Conservation (phyloP, 2,329 filamentous ascomycete genomes). For the Ilyonectria robusta region DNA sequence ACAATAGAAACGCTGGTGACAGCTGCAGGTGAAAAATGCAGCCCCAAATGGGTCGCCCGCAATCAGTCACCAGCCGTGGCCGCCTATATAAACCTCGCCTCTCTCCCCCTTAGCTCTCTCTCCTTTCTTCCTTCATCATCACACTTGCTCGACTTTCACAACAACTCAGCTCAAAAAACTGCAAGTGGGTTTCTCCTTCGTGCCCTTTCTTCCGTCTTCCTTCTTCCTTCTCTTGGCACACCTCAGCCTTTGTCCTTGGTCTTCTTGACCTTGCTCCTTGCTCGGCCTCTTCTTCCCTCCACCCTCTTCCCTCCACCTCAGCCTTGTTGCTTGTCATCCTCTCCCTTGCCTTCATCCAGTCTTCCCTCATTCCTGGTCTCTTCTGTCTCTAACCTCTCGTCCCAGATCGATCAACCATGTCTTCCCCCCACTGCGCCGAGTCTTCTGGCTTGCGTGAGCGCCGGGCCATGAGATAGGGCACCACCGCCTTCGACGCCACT, state of each 20-base stretch:
- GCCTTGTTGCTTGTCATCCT: background rate
- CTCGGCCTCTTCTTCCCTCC: background rate
- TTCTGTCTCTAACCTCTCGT: background rate
- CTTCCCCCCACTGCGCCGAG: too few species aligned
- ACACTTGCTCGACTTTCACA: background rate
- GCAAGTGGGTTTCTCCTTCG: background rate
- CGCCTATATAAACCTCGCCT: constrained; percentile 29
- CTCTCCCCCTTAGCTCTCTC: background rate
- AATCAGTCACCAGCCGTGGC: background rate
- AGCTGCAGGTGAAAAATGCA: background rate
- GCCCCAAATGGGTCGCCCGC: background rate
- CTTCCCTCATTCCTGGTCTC: background rate
- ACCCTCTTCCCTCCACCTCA: background rate
- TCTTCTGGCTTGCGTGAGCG: background rate
- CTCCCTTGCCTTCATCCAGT: background rate
- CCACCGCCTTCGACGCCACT: background rate
- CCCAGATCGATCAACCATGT: background rate
- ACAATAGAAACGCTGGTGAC: constrained; percentile 16
- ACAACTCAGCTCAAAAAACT: background rate
- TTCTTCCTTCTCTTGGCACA: background rate
- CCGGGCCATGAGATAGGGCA: background rate
- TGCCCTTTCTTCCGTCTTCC: background rate
- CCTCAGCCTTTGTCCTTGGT: background rate
- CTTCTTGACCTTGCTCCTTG: background rate
- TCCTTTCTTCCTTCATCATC: constrained; percentile 22